phyloP scores from a whole-genome alignment of 352 stramenopile species.

The Aphanomyces invadans region DNA sequence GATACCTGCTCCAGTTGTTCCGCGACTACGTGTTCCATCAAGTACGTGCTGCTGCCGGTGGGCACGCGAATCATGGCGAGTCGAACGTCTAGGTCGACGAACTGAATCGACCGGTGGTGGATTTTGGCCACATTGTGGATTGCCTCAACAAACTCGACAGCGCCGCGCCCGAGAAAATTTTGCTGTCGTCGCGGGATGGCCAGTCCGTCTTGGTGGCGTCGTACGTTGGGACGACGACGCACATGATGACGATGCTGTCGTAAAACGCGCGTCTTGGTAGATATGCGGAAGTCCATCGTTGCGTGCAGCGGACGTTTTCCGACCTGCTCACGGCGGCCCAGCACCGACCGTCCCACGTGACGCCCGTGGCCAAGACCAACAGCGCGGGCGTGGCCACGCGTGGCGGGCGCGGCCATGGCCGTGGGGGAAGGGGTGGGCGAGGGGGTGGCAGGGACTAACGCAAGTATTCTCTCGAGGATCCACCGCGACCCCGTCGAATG shows the following conservation, averaged over 20 bases:
- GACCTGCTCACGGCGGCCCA: conserved; percentile 20
- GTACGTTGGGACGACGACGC: too few relatives aligned
- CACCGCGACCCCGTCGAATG: too few relatives aligned
- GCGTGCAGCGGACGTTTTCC: conserved; percentile 14
- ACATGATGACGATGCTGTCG: too few relatives aligned
- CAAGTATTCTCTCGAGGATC: too few relatives aligned
- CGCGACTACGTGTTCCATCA: conserved; percentile 89
- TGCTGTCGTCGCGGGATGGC: conserved; percentile 69
- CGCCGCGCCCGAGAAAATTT: conserved; percentile 71
- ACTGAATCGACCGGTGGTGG: conserved; percentile 68
- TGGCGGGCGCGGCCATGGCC: conserved; percentile 1
- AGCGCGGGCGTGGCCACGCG: background rate
- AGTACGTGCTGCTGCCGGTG: conserved; percentile 26
- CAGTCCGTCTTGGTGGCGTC: conserved; percentile 78
- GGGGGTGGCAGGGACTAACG: too few relatives aligned
- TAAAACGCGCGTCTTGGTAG: too few relatives aligned
- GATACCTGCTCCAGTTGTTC: conserved; percentile 84
- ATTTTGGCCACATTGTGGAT: conserved; percentile 83
- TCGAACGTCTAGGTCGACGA: conserved; percentile 35
- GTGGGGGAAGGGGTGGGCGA: too few relatives aligned
- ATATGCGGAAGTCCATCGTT: conserved; percentile 22
- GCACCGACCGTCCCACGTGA: background rate
- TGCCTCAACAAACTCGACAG: conserved; percentile 83
- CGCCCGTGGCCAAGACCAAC: conserved; percentile 8
- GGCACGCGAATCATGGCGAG: background rate